These are phyloP conservation scores for Lanmaoa pseudosensibilis DNA, from an alignment of 768 basidiomycete genomes.

Conservation along the genomic window DNA sequence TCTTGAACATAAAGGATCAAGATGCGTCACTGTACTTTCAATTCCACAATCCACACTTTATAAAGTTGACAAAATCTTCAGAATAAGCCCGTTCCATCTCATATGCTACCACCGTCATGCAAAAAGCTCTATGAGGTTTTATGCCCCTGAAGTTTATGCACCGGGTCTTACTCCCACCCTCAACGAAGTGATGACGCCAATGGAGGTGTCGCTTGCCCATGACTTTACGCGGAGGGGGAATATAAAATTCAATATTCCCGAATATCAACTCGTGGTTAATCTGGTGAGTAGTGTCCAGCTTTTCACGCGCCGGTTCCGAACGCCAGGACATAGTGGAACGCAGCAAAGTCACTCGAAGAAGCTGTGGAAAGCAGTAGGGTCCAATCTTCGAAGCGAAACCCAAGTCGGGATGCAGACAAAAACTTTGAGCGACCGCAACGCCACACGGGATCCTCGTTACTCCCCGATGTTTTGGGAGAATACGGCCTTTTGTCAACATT, in stretches of 20 bases:
- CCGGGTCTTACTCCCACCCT: constrained; percentile 23
- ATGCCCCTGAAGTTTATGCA: constrained; percentile 46
- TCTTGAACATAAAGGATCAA: constrained; percentile 37
- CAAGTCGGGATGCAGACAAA: background rate
- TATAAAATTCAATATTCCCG: constrained; percentile 6
- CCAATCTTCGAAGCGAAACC: background rate
- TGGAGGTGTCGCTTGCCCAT: constrained; percentile 34
- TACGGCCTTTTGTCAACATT: constrained; percentile 7
- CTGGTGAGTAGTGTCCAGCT: constrained; percentile 35
- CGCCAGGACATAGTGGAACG: constrained; percentile 41
- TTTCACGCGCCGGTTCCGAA: background rate
- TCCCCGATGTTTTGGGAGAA: background rate
- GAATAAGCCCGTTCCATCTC: constrained; percentile 27
- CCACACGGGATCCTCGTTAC: background rate
- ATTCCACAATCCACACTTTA: constrained; percentile 1
- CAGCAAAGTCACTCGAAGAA: constrained; percentile 38
- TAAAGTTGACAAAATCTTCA: constrained; percentile 13
- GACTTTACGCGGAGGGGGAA: constrained; percentile 37
- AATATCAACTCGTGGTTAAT: constrained; percentile 37
- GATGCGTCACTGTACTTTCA: constrained; percentile 18
- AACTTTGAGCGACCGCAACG: constrained; percentile 1
- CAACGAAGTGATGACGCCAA: constrained; percentile 21
- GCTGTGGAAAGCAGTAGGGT: constrained; percentile 15
- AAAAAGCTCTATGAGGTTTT: constrained; percentile 61
- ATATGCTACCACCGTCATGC: constrained; percentile 57